phyloP scores from a whole-genome alignment of 2,329 filamentous ascomycete genomes.

The Pseudopyrenochaeta lycopersici region DNA sequence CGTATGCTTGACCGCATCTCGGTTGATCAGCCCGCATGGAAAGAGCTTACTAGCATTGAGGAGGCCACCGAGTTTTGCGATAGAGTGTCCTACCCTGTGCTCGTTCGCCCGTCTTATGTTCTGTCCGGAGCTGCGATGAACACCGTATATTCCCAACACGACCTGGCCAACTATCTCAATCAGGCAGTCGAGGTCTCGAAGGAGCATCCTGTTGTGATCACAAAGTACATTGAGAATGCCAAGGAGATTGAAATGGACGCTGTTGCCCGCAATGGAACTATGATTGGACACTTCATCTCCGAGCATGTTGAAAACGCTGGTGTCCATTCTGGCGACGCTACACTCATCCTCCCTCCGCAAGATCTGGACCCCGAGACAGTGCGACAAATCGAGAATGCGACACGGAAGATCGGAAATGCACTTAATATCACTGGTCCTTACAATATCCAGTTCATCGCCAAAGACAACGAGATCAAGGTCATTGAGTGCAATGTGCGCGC shows the following conservation, averaged over 20 bases:
- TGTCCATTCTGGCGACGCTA: constrained; percentile 98
- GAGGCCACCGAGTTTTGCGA: constrained; percentile 89
- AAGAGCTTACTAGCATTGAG: constrained; percentile 93
- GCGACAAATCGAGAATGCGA: constrained; percentile 90
- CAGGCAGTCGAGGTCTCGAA: constrained; percentile 93
- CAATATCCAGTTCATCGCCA: constrained; percentile 99
- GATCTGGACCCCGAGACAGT: constrained; percentile 92
- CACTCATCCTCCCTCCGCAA: constrained; percentile 91
- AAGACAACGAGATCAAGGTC: constrained; percentile 99
- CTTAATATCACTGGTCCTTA: constrained; percentile 96
- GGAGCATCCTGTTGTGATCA: constrained; percentile 97
- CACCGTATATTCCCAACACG: constrained; percentile 95
- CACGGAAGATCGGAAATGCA: constrained; percentile 90
- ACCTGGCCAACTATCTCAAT: constrained; percentile 85
- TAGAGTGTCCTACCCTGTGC: constrained; percentile 88
- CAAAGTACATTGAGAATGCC: constrained; percentile 98
- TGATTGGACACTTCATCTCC: constrained; percentile 96
- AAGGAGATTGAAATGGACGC: constrained; percentile 99
- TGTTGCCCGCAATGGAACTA: constrained; percentile 86
- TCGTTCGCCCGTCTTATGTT: constrained; percentile 96
- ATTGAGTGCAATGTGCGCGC: constrained; percentile 99
- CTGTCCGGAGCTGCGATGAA: constrained; percentile 99
- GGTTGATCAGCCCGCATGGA: constrained; percentile 97
- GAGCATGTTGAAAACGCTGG: constrained; percentile 99
- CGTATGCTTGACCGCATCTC: constrained; percentile 95